Conservation (phyloP, 1,139 yeast genomes). For the Geotrichum bryndzae region DNA sequence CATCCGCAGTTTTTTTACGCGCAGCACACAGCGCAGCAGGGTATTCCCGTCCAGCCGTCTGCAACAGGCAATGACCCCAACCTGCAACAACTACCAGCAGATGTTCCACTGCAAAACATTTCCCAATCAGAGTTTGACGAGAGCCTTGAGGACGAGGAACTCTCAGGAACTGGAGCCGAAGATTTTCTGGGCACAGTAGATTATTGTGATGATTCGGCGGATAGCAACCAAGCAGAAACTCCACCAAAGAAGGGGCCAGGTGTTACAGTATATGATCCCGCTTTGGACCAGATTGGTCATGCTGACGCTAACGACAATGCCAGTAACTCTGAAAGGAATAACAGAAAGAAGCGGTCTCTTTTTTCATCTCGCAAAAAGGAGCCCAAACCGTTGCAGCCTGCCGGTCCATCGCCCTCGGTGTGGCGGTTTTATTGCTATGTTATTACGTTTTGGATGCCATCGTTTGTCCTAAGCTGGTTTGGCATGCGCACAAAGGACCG, state of each 20-base stretch:
- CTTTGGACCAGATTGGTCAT: background rate
- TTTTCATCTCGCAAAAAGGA: background rate
- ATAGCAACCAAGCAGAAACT: background rate
- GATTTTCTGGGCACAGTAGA: background rate
- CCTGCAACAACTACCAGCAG: background rate
- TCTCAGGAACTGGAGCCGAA: background rate
- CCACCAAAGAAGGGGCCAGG: background rate
- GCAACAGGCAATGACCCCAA: conserved; percentile 59
- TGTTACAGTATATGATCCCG: background rate
- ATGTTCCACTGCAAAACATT: background rate
- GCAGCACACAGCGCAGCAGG: conserved; percentile 59
- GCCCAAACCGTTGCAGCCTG: background rate
- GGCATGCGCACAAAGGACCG: conserved; percentile 67
- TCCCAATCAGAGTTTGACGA: background rate
- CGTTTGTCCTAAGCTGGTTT: conserved; percentile 56
- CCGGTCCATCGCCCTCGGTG: conserved; percentile 38
- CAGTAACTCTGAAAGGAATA: background rate
- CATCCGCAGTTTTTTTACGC: conserved; percentile 76
- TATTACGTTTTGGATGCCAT: conserved; percentile 86
- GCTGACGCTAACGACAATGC: background rate
- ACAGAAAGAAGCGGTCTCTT: background rate
- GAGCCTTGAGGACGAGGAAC: background rate
- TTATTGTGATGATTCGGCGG: background rate
- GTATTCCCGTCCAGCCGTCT: conserved; percentile 49
- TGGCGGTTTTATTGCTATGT: conserved; percentile 75